Evolutionary conservation across 1,284 basidiomycete species (phyloP).

Genomic region (Leccinum griseonigrum): DNA sequence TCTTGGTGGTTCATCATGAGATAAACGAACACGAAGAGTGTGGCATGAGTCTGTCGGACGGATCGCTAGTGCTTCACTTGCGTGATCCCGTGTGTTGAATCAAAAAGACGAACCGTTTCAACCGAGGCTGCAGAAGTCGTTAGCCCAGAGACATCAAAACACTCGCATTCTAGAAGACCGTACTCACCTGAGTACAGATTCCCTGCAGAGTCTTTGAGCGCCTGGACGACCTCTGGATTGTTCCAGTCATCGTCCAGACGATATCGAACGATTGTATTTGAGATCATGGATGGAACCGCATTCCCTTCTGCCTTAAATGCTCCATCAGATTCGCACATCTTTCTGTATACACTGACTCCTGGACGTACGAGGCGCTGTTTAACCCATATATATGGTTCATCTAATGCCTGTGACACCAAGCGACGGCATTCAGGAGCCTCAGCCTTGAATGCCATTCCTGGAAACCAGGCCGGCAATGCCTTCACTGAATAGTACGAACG

Average conservation of each 20-base stretch:
- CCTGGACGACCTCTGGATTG: neutral
- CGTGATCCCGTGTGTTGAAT: neutral
- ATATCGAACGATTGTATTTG: neutral
- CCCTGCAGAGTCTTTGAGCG: neutral
- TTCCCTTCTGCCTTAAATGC: neutral
- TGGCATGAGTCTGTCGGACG: constrained; percentile 10
- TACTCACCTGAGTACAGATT: constrained; percentile 17
- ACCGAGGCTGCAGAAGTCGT: constrained; percentile 15
- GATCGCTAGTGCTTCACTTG: neutral
- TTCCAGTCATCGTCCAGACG: neutral
- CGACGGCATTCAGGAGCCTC: neutral
- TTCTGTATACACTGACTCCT: neutral
- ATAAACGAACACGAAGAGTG: constrained; percentile 26
- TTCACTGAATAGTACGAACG: neutral
- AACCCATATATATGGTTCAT: neutral
- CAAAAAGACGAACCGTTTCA: constrained; percentile 19
- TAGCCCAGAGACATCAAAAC: neutral
- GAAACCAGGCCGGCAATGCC: neutral
- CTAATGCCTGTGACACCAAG: neutral
- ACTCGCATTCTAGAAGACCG: neutral
- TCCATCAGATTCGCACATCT: neutral
- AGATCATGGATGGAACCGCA: neutral
- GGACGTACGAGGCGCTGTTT: neutral
- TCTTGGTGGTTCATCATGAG: neutral
- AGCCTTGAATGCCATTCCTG: neutral